Evolutionary conservation across 495 filamentous ascomycete species (phyloP).

Genomic region (Daldinia decipiens): DNA sequence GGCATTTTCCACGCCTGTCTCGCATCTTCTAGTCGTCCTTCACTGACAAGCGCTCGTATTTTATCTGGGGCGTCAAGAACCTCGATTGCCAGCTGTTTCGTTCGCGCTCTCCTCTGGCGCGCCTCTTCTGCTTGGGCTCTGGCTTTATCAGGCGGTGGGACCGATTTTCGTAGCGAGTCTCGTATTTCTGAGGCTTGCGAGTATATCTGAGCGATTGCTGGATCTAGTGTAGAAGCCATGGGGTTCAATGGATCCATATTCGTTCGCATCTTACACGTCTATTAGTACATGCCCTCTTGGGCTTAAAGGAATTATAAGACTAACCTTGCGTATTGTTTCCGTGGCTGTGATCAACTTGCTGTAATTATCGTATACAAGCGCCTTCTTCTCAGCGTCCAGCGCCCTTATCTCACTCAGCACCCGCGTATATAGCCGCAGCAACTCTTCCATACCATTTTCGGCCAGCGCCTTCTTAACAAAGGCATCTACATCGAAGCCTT

Average conservation of each 20-base stretch:
- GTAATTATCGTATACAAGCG: conserved; percentile 98
- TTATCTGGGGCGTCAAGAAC: conserved; percentile 69
- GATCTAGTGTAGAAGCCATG: conserved; percentile 75
- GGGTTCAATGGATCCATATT: conserved; percentile 80
- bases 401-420: conserved; percentile 82
- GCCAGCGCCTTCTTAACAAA: conserved; percentile 74
- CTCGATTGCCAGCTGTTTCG: conserved; percentile 76
- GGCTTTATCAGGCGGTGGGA: conserved; percentile 47
- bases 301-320: conserved; percentile 19
- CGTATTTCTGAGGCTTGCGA: conserved; percentile 75
- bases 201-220: conserved; percentile 83
- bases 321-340: conserved; percentile 85
- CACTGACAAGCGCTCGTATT: conserved; percentile 71
- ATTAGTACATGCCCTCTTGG: conserved; percentile 6
- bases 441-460: conserved; percentile 69
- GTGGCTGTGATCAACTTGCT: conserved; percentile 94
- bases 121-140: conserved; percentile 51
- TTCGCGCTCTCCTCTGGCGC: conserved; percentile 55
- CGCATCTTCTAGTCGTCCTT: conserved; percentile 70
- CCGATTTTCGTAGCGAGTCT: conserved; percentile 58
- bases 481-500: conserved; percentile 63
- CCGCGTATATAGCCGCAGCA: conserved; percentile 70
- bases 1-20: conserved; percentile 67
- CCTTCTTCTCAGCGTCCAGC: conserved; percentile 94
- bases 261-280: conserved; percentile 65